Percentiles rank a stretch among this genome's conserved stretches.
phyloP scores from a whole-genome alignment of 495 filamentous ascomycete genomes.

The Tuber calosporum region DNA sequence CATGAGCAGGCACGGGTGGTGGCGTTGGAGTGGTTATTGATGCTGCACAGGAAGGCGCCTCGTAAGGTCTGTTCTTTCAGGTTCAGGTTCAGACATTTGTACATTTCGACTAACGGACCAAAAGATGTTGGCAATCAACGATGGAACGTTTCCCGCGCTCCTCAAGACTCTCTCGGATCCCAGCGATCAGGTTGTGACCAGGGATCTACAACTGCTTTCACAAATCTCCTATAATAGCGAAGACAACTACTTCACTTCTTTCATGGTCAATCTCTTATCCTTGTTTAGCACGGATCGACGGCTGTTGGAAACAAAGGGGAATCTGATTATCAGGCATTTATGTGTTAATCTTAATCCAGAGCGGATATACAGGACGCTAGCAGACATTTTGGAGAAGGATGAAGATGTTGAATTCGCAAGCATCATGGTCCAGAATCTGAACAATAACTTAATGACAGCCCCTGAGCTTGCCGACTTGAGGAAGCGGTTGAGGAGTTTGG shows the following conservation, averaged over 20 bases:
- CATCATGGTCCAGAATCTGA: conserved; percentile 99
- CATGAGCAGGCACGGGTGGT: conserved; percentile 93
- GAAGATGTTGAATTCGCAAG: conserved; percentile 98
- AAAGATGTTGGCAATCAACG: conserved; percentile 72
- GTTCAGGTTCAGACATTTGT: conserved; percentile 28
- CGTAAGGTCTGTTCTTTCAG: conserved; percentile 57
- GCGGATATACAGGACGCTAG: conserved; percentile 90
- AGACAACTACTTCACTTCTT: conserved; percentile 92
- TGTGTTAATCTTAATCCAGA: conserved; percentile 89
- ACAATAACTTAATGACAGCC: conserved; percentile 97
- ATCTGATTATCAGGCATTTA: conserved; percentile 90
- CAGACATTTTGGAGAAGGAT: conserved; percentile 95
- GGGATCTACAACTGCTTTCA: conserved; percentile 86
- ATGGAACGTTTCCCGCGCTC: conserved; percentile 91
- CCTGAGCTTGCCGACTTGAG: conserved; percentile 86
- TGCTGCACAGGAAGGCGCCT: conserved; percentile 92
- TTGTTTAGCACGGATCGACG: conserved; percentile 90
- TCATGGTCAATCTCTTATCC: conserved; percentile 94
- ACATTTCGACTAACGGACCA: not conserved
- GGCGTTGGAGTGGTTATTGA: conserved; percentile 90
- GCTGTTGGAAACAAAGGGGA: conserved; percentile 84
- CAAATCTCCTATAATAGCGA: conserved; percentile 96
- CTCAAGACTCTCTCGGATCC: conserved; percentile 96
- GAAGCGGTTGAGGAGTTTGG: conserved; percentile 81
- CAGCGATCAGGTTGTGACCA: conserved; percentile 89